Percentiles rank a stretch among this genome's conserved stretches.
Conservation (phyloP, 192 early-diverging fungal genomes). For the Backusella tuberculispora region DNA sequence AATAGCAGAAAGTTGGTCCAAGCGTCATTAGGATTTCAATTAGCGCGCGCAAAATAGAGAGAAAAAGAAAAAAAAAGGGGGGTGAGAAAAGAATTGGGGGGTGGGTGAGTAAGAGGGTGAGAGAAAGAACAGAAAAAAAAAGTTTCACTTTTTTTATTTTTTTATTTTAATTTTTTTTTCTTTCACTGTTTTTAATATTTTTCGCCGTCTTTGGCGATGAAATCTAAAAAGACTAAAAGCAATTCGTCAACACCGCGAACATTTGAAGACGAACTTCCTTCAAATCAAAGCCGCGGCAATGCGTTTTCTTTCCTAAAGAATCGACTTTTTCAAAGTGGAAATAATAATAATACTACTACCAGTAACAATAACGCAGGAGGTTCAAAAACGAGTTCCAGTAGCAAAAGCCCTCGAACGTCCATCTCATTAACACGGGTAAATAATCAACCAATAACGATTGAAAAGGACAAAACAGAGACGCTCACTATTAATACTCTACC, state of each 20-base stretch:
- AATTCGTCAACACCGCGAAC: neutral
- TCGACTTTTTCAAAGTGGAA: slow-evolving; percentile 20
- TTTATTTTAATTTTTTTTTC: neutral
- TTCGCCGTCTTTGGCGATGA: slow-evolving; percentile 19
- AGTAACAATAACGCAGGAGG: neutral
- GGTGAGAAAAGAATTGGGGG: slow-evolving; percentile 1
- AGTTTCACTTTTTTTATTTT: neutral
- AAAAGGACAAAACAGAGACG: neutral
- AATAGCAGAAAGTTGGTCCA: too few species aligned
- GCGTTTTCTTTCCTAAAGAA: slow-evolving; percentile 27
- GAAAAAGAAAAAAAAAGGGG: neutral
- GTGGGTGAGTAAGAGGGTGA: neutral
- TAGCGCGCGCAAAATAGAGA: neutral
- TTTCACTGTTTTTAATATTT: neutral
- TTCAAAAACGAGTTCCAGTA: neutral
- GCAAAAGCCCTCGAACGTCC: slow-evolving; percentile 12
- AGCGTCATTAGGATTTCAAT: too few species aligned
- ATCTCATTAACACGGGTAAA: neutral
- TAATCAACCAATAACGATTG: neutral
- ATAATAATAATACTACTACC: neutral
- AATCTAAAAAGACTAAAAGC: slow-evolving; percentile 21
- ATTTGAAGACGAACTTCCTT: neutral
- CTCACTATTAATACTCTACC: neutral
- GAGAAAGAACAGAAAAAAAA: neutral
- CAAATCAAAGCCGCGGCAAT: slow-evolving; percentile 10